Evolutionary conservation across 306 rosid species (phyloP).

Genomic region (Prunus mongolica): DNA sequence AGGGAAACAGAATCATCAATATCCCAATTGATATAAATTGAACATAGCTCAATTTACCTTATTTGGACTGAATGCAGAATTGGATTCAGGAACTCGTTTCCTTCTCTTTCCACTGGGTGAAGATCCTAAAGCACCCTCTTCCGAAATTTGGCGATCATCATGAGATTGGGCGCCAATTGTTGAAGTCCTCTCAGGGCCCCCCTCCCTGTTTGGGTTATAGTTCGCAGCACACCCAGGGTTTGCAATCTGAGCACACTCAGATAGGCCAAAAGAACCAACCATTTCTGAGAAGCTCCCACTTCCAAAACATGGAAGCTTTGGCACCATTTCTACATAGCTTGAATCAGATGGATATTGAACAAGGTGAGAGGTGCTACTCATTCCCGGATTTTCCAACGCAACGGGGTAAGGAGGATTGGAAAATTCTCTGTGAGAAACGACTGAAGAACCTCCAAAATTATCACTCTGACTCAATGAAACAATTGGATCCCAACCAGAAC

Average conservation of each 20-base stretch:
- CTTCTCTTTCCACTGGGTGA: slow-evolving; percentile 63
- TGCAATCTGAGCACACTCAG: slow-evolving; percentile 49
- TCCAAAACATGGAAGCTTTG: slow-evolving; percentile 63
- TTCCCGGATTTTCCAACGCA: slow-evolving; percentile 63
- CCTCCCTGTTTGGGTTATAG: slow-evolving; percentile 47
- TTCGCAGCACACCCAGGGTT: slow-evolving; percentile 47
- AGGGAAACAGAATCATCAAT: slow-evolving; percentile 11
- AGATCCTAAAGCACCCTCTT: slow-evolving; percentile 57
- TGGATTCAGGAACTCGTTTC: slow-evolving; percentile 58
- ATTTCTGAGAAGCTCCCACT: slow-evolving; percentile 75
- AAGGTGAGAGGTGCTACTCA: slow-evolving; percentile 52
- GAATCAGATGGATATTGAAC: slow-evolving; percentile 79
- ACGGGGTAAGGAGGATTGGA: slow-evolving; percentile 51
- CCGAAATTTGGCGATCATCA: slow-evolving; percentile 41
- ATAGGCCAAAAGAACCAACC: slow-evolving; percentile 56
- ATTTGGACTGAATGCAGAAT: slow-evolving; percentile 50
- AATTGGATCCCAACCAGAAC: slow-evolving; percentile 89
- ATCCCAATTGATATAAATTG: slow-evolving; percentile 9
- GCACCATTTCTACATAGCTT: slow-evolving; percentile 55
- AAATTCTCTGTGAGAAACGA: slow-evolving; percentile 61
- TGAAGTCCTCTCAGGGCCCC: slow-evolving; percentile 37
- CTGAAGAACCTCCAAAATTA: slow-evolving; percentile 66
- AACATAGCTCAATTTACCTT: slow-evolving; percentile 46
- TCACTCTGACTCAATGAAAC: slow-evolving; percentile 69
- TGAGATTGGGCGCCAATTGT: slow-evolving; percentile 47